phyloP scores from a whole-genome alignment of 768 basidiomycete genomes.

The Jaapia argillacea region DNA sequence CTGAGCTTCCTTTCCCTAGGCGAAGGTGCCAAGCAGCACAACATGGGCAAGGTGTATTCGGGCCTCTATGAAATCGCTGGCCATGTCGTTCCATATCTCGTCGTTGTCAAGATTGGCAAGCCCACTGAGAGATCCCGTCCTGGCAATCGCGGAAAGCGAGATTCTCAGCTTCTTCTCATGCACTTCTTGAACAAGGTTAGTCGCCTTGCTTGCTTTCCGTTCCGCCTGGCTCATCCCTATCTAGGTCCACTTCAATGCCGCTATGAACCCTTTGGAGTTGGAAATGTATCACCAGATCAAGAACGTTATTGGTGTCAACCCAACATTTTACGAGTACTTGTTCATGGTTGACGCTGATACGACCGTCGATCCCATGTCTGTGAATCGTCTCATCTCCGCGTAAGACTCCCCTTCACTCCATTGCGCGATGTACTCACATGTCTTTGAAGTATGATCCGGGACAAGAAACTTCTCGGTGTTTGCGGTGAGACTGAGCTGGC shows the following conservation, averaged over 20 bases:
- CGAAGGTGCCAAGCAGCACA: conserved; percentile 92
- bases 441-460: conserved; percentile 79
- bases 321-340: conserved; percentile 94
- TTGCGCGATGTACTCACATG: background rate
- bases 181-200: conserved; percentile 93
- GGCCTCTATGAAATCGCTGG: conserved; percentile 90
- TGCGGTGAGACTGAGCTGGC: conserved; percentile 93
- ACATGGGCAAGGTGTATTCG: conserved; percentile 97
- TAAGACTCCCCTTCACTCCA: conserved; percentile 31
- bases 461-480: conserved; percentile 87
- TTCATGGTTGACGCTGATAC: conserved; percentile 96
- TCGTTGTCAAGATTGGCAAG: conserved; percentile 90
- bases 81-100: conserved; percentile 92
- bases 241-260: conserved; percentile 91
- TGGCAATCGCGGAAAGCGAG: conserved; percentile 97
- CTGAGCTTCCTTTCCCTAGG: conserved; percentile 91
- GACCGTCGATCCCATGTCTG: conserved; percentile 75
- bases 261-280: conserved; percentile 94
- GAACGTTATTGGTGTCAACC: conserved; percentile 99
- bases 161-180: conserved; percentile 94
- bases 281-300: conserved; percentile 99
- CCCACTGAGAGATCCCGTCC: conserved; percentile 89
- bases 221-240: conserved; percentile 1
- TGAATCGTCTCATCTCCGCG: conserved; percentile 91
- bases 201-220: conserved; percentile 1